phyloP scores from a whole-genome alignment of 768 basidiomycete species.

The Podaxis sp. region DNA sequence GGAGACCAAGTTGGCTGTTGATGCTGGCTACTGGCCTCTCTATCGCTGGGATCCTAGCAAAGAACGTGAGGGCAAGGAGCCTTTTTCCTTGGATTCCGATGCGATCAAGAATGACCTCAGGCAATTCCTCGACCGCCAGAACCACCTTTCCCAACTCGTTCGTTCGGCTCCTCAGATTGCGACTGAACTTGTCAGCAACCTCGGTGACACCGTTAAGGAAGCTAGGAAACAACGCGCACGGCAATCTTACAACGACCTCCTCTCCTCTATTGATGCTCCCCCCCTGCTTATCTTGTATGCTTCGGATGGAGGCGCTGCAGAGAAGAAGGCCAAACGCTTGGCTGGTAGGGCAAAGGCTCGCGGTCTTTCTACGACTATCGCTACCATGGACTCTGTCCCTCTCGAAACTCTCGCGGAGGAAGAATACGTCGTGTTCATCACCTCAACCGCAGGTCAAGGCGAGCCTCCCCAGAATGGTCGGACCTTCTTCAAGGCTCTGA shows the following conservation, averaged over 20 bases:
- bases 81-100: conserved; percentile 92
- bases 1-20: conserved; percentile 96
- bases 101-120: conserved; percentile 91
- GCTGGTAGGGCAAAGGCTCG: conserved; percentile 79
- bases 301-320: conserved; percentile 93
- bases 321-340: conserved; percentile 92
- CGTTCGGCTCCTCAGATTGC: conserved; percentile 80
- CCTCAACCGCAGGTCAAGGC: conserved; percentile 94
- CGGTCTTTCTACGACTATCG: conserved; percentile 72
- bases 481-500: conserved; percentile 82
- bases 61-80: conserved; percentile 71
- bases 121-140: conserved; percentile 93
- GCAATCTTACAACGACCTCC: conserved; percentile 79
- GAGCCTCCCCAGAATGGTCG: conserved; percentile 97
- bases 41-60: conserved; percentile 97
- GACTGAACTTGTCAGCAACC: conserved; percentile 74
- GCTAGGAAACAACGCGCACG: conserved; percentile 80
- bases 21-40: conserved; percentile 95
- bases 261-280: conserved; percentile 84
- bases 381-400: conserved; percentile 78
- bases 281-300: conserved; percentile 90
- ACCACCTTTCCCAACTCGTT: conserved; percentile 92
- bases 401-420: conserved; percentile 75
- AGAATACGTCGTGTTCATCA: conserved; percentile 79
- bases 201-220: conserved; percentile 82